These are phyloP conservation scores for Golovinomyces cichoracearum DNA, from an alignment of 2,329 filamentous ascomycete genomes.

Conservation along the genomic window DNA sequence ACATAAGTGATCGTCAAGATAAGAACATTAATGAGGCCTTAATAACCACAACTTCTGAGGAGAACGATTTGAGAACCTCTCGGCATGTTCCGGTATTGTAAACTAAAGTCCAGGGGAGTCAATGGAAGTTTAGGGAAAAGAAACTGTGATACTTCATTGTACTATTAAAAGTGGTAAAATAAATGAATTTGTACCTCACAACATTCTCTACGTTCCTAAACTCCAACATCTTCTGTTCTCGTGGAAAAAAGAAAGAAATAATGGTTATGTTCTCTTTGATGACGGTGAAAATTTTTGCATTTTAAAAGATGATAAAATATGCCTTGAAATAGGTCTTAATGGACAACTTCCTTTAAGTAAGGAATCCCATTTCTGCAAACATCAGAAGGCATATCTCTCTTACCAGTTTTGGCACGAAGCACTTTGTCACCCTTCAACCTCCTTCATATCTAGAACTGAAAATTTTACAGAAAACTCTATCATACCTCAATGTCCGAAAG, in stretches of 20 bases:
- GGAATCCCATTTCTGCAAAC: neutral
- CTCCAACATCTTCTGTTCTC: neutral
- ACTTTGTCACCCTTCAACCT: neutral
- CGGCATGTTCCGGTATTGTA: neutral
- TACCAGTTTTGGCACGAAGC: slow-evolving; percentile 1
- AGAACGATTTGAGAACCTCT: neutral
- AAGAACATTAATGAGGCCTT: neutral
- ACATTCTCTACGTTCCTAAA: neutral
- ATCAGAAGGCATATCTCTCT: neutral
- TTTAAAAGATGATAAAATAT: neutral
- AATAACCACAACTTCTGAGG: too few species aligned
- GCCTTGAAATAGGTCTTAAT: neutral
- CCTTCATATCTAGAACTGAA: neutral
- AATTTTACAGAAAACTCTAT: neutral
- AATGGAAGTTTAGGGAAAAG: neutral
- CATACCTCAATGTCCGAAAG: neutral
- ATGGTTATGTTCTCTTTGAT: neutral
- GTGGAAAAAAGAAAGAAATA: neutral
- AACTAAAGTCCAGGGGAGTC: neutral
- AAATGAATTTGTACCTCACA: neutral
- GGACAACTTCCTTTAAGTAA: neutral
- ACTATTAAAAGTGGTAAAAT: neutral
- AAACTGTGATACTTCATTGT: neutral
- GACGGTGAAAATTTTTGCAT: neutral
- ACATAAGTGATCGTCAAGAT: neutral